These are phyloP conservation scores for Dioszegia crocea DNA, from an alignment of 768 basidiomycete species.

Conservation along the genomic window DNA sequence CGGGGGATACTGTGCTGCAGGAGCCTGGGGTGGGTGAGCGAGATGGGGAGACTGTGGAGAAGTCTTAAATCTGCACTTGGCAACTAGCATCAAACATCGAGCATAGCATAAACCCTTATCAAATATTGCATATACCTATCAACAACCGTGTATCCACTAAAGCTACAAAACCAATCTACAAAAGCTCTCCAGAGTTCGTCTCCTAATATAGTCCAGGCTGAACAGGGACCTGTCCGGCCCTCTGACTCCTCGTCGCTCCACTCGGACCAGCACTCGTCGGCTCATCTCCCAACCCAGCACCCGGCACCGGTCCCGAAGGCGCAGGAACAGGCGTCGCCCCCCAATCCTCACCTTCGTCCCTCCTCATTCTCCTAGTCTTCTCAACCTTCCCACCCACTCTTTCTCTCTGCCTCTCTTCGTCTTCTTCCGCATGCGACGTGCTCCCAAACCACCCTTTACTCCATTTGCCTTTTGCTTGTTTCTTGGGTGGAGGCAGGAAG, in stretches of 20 bases:
- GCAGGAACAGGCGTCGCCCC: background rate
- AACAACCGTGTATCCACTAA: constrained; percentile 3
- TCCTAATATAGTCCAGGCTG: background rate
- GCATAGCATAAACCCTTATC: too few species aligned
- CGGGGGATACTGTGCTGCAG: background rate
- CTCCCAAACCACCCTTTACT: constrained; percentile 30
- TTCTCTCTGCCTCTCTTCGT: constrained; percentile 29
- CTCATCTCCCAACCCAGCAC: background rate
- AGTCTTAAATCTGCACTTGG: background rate
- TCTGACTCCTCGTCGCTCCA: constrained; percentile 4
- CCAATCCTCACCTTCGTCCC: constrained; percentile 29
- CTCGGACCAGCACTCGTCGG: constrained; percentile 5
- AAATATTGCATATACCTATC: too few species aligned
- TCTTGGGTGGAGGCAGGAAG: constrained; percentile 34
- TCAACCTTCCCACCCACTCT: constrained; percentile 21
- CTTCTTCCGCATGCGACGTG: constrained; percentile 11
- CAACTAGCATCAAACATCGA: too few species aligned
- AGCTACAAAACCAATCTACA: background rate
- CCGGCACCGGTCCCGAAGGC: background rate
- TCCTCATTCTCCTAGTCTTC: constrained; percentile 42
- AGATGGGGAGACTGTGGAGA: constrained; percentile 5
- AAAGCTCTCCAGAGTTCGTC: too few species aligned
- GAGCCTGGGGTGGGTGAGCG: background rate
- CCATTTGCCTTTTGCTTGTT: constrained; percentile 4
- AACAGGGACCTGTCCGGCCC: constrained; percentile 2